These are phyloP conservation scores for Sclerotiophoma versabilis DNA, from an alignment of 2,329 filamentous ascomycete species.

Conservation along the genomic window DNA sequence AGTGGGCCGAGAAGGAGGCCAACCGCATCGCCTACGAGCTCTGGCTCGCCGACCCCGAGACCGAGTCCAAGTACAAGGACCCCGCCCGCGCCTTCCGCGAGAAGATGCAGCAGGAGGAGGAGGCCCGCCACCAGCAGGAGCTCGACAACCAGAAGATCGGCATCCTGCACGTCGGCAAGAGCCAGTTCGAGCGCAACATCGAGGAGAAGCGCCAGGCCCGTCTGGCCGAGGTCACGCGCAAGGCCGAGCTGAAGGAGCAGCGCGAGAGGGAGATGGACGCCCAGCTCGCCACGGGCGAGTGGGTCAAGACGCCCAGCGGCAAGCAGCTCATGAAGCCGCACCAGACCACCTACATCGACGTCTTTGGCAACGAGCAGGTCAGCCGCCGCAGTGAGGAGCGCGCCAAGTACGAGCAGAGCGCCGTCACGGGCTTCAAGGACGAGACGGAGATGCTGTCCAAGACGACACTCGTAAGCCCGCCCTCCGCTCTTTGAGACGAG, in stretches of 20 bases:
- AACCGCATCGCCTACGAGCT: conserved; percentile 49
- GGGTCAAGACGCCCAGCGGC: conserved; percentile 41
- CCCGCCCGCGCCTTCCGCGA: conserved; percentile 44
- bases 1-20: conserved; percentile 50
- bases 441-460: conserved; percentile 37
- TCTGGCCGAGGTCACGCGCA: conserved; percentile 36
- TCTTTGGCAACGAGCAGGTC: conserved; percentile 44
- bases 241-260: conserved; percentile 44
- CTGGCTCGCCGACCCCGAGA: conserved; percentile 48
- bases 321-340: conserved; percentile 47
- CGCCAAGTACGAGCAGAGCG: conserved; percentile 36
- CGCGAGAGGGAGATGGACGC: conserved; percentile 39
- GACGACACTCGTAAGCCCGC: conserved; percentile 44
- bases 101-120: conserved; percentile 42
- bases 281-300: conserved; percentile 44
- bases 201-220: conserved; percentile 42
- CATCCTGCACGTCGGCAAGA: conserved; percentile 43
- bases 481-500: not conserved
- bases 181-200: conserved; percentile 45
- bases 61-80: conserved; percentile 49
- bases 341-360: conserved; percentile 43
- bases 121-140: conserved; percentile 31
- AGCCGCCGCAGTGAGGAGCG: conserved; percentile 39
- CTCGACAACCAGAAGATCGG: conserved; percentile 40
- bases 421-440: conserved; percentile 33